Base-by-base conservation (phyloP, 352 stramenopile genomes). In the Pythium phragmitis region DNA sequence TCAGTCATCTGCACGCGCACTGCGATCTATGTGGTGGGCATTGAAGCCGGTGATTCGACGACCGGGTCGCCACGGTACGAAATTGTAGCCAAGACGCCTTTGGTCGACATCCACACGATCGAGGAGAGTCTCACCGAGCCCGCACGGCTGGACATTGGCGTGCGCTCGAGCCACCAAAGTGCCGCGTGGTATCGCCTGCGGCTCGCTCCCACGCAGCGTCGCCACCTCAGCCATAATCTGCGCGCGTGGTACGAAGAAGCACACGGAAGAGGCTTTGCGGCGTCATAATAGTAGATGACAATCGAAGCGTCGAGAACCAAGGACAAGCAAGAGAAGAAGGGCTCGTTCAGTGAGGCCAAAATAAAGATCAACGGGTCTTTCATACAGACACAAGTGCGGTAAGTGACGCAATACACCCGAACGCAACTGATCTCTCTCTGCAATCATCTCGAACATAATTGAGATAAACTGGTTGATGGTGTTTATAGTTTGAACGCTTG, bases 71-170 rank as follows among this genome's bases (percentile, higher is more conserved):
- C n/a, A 9, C 13, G n/a, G 14, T 49, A 88, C 57, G 58, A 65
- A 7, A 70, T 90, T 23, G 67, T 91, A n/a, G 61, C 65, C 12
- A 76, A 69, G 55, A 77, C 70, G n/a, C 51, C 67, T 30, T 60
- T 94, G 17, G 56, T 68, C 47, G 70, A 70, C 12, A 74, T 94
- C 34, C 72, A 89, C 28, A 75, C 76, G 9, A 74, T 94, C 30
- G 81, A 94, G 60, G 82, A 94, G 70, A 89, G 67, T 52, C 69
- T 94, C 17, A 74, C 69, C 3, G 76, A 90, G 56, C 78, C 82
- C 16, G 80, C 81, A 21, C 61, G 78, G 37, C 70, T 94, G 11
- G 81, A 94, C 42, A 60, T 94, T 21, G 81, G 77, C 8, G 62
- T 92, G 7, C 74, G 78, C 45, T 71, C 64, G 1, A 51, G 42